phyloP scores from a whole-genome alignment of 345 rosid genomes.

The Pugionium cornutum region DNA sequence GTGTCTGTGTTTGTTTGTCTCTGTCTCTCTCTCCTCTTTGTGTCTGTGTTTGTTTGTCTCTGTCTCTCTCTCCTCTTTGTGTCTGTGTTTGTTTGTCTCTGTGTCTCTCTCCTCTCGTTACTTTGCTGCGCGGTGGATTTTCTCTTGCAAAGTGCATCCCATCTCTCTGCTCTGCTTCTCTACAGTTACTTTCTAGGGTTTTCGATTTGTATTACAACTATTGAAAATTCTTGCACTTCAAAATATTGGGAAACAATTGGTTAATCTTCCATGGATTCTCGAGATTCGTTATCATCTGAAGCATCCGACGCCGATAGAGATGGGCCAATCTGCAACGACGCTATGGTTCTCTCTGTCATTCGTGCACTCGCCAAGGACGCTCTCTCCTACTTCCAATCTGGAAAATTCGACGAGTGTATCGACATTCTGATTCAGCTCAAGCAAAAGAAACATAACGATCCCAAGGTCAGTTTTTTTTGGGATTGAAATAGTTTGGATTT shows the following conservation, averaged over 20 bases:
- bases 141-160: slow-evolving; percentile 3
- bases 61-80: no score
- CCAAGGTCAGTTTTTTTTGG: slow-evolving; percentile 51
- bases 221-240: no score
- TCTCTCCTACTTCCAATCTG: slow-evolving; percentile 64
- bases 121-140: background rate
- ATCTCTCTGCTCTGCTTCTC: background rate
- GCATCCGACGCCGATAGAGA: slow-evolving; percentile 39
- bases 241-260: no score
- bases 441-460: slow-evolving; percentile 73
- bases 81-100: no score
- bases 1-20: no score
- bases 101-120: background rate
- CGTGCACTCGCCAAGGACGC: slow-evolving; percentile 80
- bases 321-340: slow-evolving; percentile 45
- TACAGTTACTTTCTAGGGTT: slow-evolving; percentile 22
- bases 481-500: background rate
- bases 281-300: slow-evolving; percentile 46
- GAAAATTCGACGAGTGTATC: slow-evolving; percentile 70
- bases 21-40: no score
- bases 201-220: slow-evolving; percentile 5
- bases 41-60: no score
- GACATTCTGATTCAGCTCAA: slow-evolving; percentile 62
- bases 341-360: slow-evolving; percentile 43
- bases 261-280: slow-evolving; percentile 47